These are phyloP conservation scores for Clavispora vitiphila DNA, from an alignment of 805 yeast species.

Conservation along the genomic window DNA sequence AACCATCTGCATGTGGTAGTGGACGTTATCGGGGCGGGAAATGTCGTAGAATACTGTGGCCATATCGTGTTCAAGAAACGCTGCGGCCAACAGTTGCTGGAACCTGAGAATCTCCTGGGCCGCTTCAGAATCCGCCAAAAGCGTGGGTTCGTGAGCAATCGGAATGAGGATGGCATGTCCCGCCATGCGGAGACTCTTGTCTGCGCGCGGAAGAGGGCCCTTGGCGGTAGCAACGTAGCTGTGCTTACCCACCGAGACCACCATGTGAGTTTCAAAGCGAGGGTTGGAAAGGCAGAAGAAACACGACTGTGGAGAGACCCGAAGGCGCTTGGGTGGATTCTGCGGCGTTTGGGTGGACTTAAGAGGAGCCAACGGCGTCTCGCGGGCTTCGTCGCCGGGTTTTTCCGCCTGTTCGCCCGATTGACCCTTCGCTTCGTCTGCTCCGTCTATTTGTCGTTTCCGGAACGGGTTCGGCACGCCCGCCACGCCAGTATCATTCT, in stretches of 20 bases:
- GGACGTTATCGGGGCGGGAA: slow-evolving; percentile 59
- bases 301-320: slow-evolving; percentile 58
- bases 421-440: too few relatives aligned
- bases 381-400: too few relatives aligned
- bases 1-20: slow-evolving; percentile 70
- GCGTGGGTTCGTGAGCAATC: slow-evolving; percentile 59
- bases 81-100: slow-evolving; percentile 43
- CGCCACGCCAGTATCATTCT: slow-evolving; percentile 16
- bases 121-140: neutral
- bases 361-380: slow-evolving; percentile 5
- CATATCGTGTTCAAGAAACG: slow-evolving; percentile 40
- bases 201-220: slow-evolving; percentile 70
- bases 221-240: slow-evolving; percentile 74
- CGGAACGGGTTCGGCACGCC: slow-evolving; percentile 20
- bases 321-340: slow-evolving; percentile 20
- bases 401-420: too few relatives aligned
- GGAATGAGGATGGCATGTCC: slow-evolving; percentile 85
- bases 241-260: slow-evolving; percentile 64
- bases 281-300: slow-evolving; percentile 84
- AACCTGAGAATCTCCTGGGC: slow-evolving; percentile 41
- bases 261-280: slow-evolving; percentile 71
- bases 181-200: slow-evolving; percentile 48
- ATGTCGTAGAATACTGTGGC: slow-evolving; percentile 67
- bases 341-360: slow-evolving; percentile 17
- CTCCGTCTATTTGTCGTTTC: slow-evolving; percentile 1